Evolutionary conservation across 352 stramenopile genomes (phyloP).

Genomic region (Phytopythium litorale): DNA sequence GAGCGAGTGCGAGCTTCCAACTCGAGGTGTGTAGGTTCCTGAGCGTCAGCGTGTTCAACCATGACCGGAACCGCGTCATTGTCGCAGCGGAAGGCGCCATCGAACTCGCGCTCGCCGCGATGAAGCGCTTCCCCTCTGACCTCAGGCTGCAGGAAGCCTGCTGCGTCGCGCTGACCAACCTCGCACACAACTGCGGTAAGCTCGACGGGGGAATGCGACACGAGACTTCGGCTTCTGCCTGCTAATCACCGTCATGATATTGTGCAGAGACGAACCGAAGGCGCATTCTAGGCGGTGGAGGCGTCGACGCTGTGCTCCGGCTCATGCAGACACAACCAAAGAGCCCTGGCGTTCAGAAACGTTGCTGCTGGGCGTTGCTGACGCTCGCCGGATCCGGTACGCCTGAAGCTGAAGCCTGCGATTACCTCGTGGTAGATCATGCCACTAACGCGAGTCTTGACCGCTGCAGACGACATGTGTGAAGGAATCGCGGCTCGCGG

Average conservation of each 20-base stretch:
- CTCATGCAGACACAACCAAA: slow-evolving; percentile 85
- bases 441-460: background rate
- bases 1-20: slow-evolving; percentile 48
- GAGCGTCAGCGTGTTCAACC: slow-evolving; percentile 72
- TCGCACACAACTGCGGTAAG: slow-evolving; percentile 78
- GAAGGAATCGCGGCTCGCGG: slow-evolving; percentile 54
- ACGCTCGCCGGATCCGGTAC: slow-evolving; percentile 76
- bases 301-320: slow-evolving; percentile 75
- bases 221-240: background rate
- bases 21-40: slow-evolving; percentile 77
- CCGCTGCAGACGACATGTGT: slow-evolving; percentile 54
- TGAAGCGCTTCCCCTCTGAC: slow-evolving; percentile 57
- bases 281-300: slow-evolving; percentile 61
- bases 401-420: background rate
- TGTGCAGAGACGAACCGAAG: slow-evolving; percentile 81
- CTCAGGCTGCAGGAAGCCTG: slow-evolving; percentile 65
- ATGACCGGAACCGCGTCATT: slow-evolving; percentile 70
- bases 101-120: slow-evolving; percentile 45
- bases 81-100: slow-evolving; percentile 69
- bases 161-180: slow-evolving; percentile 80
- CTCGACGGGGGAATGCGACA: background rate
- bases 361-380: slow-evolving; percentile 78
- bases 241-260: slow-evolving; percentile 3
- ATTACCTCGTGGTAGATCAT: background rate
- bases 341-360: slow-evolving; percentile 65